Base-by-base conservation (phyloP, 2,329 filamentous ascomycete species). In the Penicillium frequentans region DNA sequence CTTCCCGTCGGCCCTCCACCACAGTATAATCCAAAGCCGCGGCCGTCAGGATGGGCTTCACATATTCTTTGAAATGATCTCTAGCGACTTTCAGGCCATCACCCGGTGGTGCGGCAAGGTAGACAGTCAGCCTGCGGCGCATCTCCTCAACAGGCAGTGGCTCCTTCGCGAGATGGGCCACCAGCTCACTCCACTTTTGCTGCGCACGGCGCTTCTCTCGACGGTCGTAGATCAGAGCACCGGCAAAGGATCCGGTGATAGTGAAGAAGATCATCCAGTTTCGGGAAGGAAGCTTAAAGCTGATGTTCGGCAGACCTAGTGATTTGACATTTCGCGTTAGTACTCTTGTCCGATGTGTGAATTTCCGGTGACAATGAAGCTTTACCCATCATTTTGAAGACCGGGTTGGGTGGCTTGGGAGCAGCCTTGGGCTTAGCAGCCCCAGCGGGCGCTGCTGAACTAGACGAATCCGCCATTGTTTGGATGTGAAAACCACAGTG, bases 211-310 rank as follows among this genome's bases (percentile, higher is more conserved):
- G 90, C 81, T 93, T 96, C 78, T 98, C 89, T 58, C 90, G 88
- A 70, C 91, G 91, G 77, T 99, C 95, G 81, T 99, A 97, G 71
- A 95, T 84, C 55, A 98, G 83, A 52, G 91, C 90, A 16, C 85
- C 86, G 6, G 90, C 86, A 71, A 96, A 89, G 47, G 90, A 85
- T 52, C 88, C 88, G 11, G 89, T 88, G 54, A 98, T 75, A 47
- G 89, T 82, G 75, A 93, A 86, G 79, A 99, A 99, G 69, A 99
- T 97, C 77, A 95, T 86, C 95, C 95, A 99, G 74, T 98, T 98
- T 60, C 95, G 90, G 19, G 93, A 98, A 8, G 95, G 95, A 19
- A 99, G 86, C 75, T 87, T 91, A 66, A 87, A 84, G 58, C 90
- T 89, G 59, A 97, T 85, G 64, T 88, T 90, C 50, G 93, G 93